Evolutionary conservation across 2,329 filamentous ascomycete species (phyloP), one percentile per base, ranked within the genome.

Genomic region (Talaromyces amestolkiae): DNA sequence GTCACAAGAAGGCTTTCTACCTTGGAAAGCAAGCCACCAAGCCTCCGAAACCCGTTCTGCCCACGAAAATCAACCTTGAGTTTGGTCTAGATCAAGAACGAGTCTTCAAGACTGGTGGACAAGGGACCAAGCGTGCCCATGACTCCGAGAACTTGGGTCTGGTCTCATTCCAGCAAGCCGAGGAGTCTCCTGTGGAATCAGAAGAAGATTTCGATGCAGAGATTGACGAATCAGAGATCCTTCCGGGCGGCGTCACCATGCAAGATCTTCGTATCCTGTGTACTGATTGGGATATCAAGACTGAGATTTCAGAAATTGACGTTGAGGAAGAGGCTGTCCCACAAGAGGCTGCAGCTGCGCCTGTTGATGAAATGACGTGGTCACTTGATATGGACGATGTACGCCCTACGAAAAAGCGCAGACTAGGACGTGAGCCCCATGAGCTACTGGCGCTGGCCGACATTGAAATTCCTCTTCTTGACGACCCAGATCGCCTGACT

Each of bases 51-150:
- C 84, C 91, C 17, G 84, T 98, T 3, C 85, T 93, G 5, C 92
- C 93, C 0, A 93, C 90, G 22, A 99, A 99, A 77, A 84, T 97
- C 65, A 93, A 88, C 67, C 83, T 99, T 15, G 95, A 99, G 67
- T 82, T 98, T 39, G 90, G 91, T 2, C 85, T 87, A 56, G 95
- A 98, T 71, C 91, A 96, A 70, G 92, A 96, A 76, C 92, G 93
- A 71, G 83, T 86, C 31, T 99, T 98, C 75, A 88, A 89, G 64
- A 86, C 94, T n/a, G 84, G 87, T 0, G 88, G 88, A 0, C 84
- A 87, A 31, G 83, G 85, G 0, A 80, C 82, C 45, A 84, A 86
- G 69, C 78, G 80, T 33, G 76, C 78, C 11, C 77, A 81, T 8
- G 80, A 83, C 63, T 75, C 83, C 11, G 85, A 87, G 53, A 85